Conservation (phyloP, 805 yeast genomes). For the Candida xiaguanensis region DNA sequence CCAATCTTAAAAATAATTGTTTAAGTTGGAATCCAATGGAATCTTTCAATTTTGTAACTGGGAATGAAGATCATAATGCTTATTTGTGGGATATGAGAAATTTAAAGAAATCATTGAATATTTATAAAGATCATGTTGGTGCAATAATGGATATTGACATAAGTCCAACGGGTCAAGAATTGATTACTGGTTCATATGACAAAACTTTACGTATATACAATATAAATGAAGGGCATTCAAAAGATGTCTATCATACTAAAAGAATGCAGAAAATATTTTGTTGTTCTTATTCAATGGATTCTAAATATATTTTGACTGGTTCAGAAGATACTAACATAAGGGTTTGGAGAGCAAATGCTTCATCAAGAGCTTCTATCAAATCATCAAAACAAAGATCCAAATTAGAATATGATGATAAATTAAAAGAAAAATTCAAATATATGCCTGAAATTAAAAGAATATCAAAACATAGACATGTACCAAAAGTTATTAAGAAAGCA, state of each 20-base stretch:
- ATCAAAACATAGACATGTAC: conserved; percentile 88
- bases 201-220: conserved; percentile 82
- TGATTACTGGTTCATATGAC: conserved; percentile 94
- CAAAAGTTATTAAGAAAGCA: conserved; percentile 83
- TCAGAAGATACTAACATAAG: conserved; percentile 96
- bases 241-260: conserved; percentile 94
- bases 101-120: conserved; percentile 73
- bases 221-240: conserved; percentile 78
- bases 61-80: conserved; percentile 90
- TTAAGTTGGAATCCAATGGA: conserved; percentile 98
- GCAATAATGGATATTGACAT: conserved; percentile 94
- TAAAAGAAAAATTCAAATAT: conserved; percentile 87
- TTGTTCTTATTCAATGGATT: conserved; percentile 82
- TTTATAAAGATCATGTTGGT: conserved; percentile 91
- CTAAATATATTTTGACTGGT: conserved; percentile 82
- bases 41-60: conserved; percentile 89
- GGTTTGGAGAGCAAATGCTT: conserved; percentile 86
- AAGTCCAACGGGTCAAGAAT: conserved; percentile 94
- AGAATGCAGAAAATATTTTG: conserved; percentile 95
- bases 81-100: conserved; percentile 97
- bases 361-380: conserved; percentile 78
- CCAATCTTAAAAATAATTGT: conserved; percentile 77
- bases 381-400: conserved; percentile 76
- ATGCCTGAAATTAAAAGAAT: conserved; percentile 96
- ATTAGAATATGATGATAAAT: conserved; percentile 85